Percentiles rank a stretch among this genome's conserved stretches.
These are phyloP conservation scores for Globisporangium cederbergense DNA, from an alignment of 352 stramenopile species.

Conservation along the genomic window DNA sequence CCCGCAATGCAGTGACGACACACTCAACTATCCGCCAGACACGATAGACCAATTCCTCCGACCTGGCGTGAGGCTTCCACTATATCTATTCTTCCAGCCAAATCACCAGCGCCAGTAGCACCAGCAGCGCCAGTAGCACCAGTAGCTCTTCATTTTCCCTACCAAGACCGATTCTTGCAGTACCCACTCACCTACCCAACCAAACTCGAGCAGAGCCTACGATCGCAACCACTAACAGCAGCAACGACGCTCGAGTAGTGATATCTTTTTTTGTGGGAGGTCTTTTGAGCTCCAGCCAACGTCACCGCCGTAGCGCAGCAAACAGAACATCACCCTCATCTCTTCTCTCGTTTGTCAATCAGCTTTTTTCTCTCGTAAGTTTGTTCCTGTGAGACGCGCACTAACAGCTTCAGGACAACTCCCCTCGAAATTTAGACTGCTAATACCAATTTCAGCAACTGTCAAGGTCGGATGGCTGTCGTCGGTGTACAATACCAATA, in stretches of 20 bases:
- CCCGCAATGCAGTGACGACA: neutral
- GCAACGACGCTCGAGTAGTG: neutral
- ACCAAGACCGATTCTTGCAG: conserved; percentile 5
- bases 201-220: neutral
- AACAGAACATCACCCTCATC: neutral
- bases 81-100: conserved; percentile 11
- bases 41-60: neutral
- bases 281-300: neutral
- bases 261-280: neutral
- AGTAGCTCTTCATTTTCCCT: neutral
- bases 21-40: no score
- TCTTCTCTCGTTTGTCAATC: neutral
- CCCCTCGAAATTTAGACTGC: no score
- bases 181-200: neutral
- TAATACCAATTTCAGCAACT: no score
- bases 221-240: neutral
- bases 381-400: no score
- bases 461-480: no score
- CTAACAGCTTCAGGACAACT: no score
- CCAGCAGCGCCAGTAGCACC: neutral
- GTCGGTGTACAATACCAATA: no score
- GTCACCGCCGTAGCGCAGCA: neutral
- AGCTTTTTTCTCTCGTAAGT: no score
- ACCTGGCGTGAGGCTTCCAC: neutral
- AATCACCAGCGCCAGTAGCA: neutral